phyloP scores from a whole-genome alignment of 2,329 filamentous ascomycete species.

The Coniochaeta prunicola region DNA sequence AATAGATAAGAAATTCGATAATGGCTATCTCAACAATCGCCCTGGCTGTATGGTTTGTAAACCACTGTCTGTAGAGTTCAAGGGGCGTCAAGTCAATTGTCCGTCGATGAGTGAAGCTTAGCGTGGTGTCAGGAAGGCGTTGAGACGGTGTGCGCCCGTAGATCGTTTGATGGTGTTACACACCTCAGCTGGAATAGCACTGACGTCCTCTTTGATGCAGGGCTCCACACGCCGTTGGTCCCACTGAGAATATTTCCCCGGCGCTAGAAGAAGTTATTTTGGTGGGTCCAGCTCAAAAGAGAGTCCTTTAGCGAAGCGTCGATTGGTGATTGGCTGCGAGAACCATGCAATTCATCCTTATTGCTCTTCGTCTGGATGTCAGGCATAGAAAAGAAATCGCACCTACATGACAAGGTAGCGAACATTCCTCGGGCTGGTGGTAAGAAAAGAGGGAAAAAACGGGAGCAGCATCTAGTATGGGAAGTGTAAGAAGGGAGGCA shows the following conservation, averaged over 20 bases:
- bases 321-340: neutral
- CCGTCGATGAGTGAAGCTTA: neutral
- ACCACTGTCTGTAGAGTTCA: too few species aligned
- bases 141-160: neutral
- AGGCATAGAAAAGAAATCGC: too few species aligned
- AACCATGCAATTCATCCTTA: too few species aligned
- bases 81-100: too few species aligned
- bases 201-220: neutral
- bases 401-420: too few species aligned
- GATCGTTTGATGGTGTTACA: neutral
- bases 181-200: neutral
- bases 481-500: too few species aligned
- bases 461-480: too few species aligned
- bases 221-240: neutral
- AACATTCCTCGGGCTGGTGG: too few species aligned
- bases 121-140: neutral
- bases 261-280: constrained; percentile 1
- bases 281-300: neutral
- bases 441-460: too few species aligned
- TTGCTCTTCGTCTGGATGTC: too few species aligned
- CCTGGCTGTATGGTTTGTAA: neutral
- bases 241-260: neutral
- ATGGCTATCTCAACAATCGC: neutral
- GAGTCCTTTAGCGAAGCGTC: neutral
- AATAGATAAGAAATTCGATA: neutral